phyloP scores from a whole-genome alignment of 2,329 filamentous ascomycete genomes.

The Fulvia fulva region DNA sequence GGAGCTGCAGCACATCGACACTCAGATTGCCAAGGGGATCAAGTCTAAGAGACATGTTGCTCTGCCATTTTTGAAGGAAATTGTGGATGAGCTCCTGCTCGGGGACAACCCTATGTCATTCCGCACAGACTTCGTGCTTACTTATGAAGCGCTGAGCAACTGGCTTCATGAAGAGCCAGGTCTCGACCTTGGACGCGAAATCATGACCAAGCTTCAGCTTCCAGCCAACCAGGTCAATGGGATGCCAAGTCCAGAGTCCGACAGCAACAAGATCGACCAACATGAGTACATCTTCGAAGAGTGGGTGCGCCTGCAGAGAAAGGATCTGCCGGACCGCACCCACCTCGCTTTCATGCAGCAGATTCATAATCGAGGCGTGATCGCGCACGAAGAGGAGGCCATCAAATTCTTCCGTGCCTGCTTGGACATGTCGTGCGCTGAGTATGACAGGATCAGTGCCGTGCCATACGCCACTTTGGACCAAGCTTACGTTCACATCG shows the following conservation, averaged over 20 bases:
- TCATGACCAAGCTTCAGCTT: conserved; percentile 63
- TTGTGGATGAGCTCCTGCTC: conserved; percentile 75
- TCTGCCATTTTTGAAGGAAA: conserved; percentile 72
- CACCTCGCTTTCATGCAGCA: conserved; percentile 77
- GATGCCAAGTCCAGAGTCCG: conserved; percentile 55
- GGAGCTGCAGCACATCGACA: conserved; percentile 56
- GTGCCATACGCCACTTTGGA: conserved; percentile 57
- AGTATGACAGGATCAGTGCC: conserved; percentile 69
- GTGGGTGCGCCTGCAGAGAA: conserved; percentile 81
- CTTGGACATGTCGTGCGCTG: conserved; percentile 72
- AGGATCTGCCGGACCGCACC: conserved; percentile 69
- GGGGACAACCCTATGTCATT: conserved; percentile 73
- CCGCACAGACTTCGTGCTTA: conserved; percentile 80
- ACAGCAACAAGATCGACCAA: conserved; percentile 66
- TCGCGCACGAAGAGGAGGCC: conserved; percentile 72
- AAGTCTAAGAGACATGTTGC: conserved; percentile 66
- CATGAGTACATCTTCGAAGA: conserved; percentile 95
- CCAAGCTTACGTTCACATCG: conserved; percentile 61
- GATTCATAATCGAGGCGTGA: conserved; percentile 68
- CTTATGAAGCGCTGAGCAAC: conserved; percentile 72
- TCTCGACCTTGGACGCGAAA: conserved; percentile 61
- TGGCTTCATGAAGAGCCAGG: conserved; percentile 74
- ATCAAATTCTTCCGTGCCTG: conserved; percentile 75
- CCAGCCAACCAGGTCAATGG: conserved; percentile 55
- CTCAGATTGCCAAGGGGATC: conserved; percentile 69